These are phyloP conservation scores for Globisporangium barbulae DNA, from an alignment of 352 stramenopile genomes.

Conservation along the genomic window DNA sequence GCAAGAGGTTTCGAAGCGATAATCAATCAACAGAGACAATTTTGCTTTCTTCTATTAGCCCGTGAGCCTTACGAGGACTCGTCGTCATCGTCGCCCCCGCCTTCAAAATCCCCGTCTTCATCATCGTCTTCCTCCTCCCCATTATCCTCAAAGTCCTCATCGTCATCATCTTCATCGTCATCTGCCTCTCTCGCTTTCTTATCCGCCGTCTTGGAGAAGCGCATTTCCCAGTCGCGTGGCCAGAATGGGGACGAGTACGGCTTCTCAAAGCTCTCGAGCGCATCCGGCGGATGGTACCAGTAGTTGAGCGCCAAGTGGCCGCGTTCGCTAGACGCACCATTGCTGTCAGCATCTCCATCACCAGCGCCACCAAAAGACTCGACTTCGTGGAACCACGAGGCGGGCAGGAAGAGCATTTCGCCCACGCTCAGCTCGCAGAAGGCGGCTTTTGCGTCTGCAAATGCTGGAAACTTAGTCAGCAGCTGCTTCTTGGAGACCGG, in stretches of 20 bases:
- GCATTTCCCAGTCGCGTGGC: constrained; percentile 60
- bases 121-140: constrained; percentile 4
- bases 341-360: no score
- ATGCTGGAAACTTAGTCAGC: constrained; percentile 56
- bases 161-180: constrained; percentile 10
- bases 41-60: constrained; percentile 1
- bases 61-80: not conserved
- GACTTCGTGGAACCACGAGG: constrained; percentile 98
- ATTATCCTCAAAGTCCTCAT: constrained; percentile 3
- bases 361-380: constrained; percentile 57
- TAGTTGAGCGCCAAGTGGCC: constrained; percentile 89
- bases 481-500: constrained; percentile 29
- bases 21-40: constrained; percentile 2
- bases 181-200: not conserved
- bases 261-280: constrained; percentile 43
- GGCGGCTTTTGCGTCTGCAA: constrained; percentile 48
- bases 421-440: constrained; percentile 85
- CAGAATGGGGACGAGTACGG: constrained; percentile 84
- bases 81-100: constrained; percentile 2
- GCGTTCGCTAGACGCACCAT: constrained; percentile 15
- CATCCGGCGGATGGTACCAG: constrained; percentile 85
- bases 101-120: not conserved
- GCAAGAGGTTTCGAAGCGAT: not conserved
- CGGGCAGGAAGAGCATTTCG: constrained; percentile 96
- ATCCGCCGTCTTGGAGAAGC: constrained; percentile 19